Evolutionary conservation across 768 basidiomycete species (phyloP).

Genomic region (Phallus indusiatus): DNA sequence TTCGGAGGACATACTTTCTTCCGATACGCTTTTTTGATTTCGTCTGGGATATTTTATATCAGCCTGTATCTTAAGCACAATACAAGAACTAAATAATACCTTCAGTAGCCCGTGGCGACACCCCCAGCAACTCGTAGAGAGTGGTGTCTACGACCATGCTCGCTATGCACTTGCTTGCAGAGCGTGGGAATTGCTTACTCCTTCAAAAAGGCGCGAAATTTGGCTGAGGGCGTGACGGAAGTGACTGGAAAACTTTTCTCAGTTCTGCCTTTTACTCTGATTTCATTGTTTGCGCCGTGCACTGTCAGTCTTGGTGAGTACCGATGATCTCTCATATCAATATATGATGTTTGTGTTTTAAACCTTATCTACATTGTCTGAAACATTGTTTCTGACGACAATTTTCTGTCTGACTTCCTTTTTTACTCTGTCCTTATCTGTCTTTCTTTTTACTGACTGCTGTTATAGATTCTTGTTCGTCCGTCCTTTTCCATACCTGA

Average conservation of each 20-base stretch:
- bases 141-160: slow-evolving; percentile 26
- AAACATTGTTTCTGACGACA: slow-evolving; percentile 40
- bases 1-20: slow-evolving; percentile 54
- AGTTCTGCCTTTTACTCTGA: neutral
- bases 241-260: too few species aligned
- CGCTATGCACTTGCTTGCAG: neutral
- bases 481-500: neutral
- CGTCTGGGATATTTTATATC: slow-evolving; percentile 33
- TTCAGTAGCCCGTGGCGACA: slow-evolving; percentile 59
- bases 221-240: neutral
- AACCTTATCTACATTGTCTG: slow-evolving; percentile 90
- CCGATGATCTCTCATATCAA: neutral
- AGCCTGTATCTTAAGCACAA: neutral
- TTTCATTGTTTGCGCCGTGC: neutral
- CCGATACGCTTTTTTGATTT: slow-evolving; percentile 92
- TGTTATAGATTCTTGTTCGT: neutral
- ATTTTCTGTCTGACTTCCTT: slow-evolving; percentile 20
- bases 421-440: neutral
- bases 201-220: slow-evolving; percentile 4
- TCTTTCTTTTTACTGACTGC: neutral
- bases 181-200: neutral
- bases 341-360: slow-evolving; percentile 33
- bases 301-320: slow-evolving; percentile 6
- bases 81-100: slow-evolving; percentile 33
- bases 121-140: slow-evolving; percentile 80